A percentile compares a stretch with the other conserved stretches of the same genome.
These are phyloP conservation scores for Phytophthora multivora DNA, from an alignment of 352 stramenopile genomes.

Conservation along the genomic window DNA sequence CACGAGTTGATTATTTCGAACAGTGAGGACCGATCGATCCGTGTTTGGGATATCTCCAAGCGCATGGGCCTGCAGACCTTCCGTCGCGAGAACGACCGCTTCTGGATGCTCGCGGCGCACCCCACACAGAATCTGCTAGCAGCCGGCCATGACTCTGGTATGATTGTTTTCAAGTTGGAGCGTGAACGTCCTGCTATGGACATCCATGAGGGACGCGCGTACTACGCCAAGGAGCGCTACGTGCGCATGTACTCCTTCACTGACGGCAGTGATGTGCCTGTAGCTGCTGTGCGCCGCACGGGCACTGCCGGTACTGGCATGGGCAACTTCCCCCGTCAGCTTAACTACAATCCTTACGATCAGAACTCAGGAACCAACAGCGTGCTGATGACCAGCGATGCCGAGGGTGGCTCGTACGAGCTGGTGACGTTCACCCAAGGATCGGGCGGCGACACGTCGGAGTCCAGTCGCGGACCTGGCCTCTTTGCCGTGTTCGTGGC, in stretches of 20 bases:
- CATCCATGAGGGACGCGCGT: conserved; percentile 83
- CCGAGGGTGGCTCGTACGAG: conserved; percentile 98
- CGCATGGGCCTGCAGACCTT: conserved; percentile 99
- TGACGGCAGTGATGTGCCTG: conserved; percentile 76
- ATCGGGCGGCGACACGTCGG: conserved; percentile 79
- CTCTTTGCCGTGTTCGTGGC: conserved; percentile 97
- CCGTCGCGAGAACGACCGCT: conserved; percentile 98
- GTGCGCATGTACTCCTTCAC: conserved; percentile 97
- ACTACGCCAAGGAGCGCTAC: conserved; percentile 98
- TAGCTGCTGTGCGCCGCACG: conserved; percentile 72
- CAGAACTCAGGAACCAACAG: conserved; percentile 82
- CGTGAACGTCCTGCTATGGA: conserved; percentile 96
- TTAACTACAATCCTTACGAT: conserved; percentile 98
- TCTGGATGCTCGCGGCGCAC: conserved; percentile 98
- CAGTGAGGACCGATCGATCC: conserved; percentile 99
- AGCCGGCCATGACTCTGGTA: conserved; percentile 99
- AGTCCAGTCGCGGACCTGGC: conserved; percentile 94
- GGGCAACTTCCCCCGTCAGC: conserved; percentile 92
- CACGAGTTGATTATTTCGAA: conserved; percentile 99
- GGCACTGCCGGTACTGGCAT: conserved; percentile 82
- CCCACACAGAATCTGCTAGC: conserved; percentile 97
- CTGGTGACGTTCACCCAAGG: conserved; percentile 94
- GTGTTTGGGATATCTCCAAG: conserved; percentile 99
- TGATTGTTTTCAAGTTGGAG: conserved; percentile 99
- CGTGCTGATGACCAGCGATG: conserved; percentile 95